Base-by-base conservation (phyloP, 2,329 filamentous ascomycete genomes). In the Fusarium lyarnte region DNA sequence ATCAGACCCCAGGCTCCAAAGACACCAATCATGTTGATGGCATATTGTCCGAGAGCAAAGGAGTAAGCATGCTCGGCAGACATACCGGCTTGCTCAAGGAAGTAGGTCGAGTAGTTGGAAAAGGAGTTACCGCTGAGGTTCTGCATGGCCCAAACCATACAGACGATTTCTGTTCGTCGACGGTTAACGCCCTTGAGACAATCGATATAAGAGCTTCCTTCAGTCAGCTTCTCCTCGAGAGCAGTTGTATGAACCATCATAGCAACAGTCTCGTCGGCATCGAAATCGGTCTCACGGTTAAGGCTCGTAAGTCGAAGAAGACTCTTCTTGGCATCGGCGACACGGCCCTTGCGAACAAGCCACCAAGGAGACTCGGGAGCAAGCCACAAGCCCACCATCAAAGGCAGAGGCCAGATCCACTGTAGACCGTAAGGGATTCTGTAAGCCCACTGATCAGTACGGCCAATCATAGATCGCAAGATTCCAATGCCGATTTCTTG, bases 171-270 rank as follows among this genome's bases (percentile, higher is more conserved):
- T 2, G 94, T 97, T 35, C 94, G 89, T 62, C 94, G 91, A 52
- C 92, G 84, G 79, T 97, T 91, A 12, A 89, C 87, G 8, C 94
- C 94, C 79, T 87, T 91, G 87, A 97, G 95, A 82, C 94, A 97
- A 80, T 97, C 94, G 73, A 88, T 81, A 80, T 96, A 97, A 46
- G 87, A 90, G 9, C 93, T 89, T 45, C 94, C 94, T 5, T 84
- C 83, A 2, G 93, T 94, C 51, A 94, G 91, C 81, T 88, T 87
- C 78, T 93, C 87, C 79, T 97, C 94, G 12, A 97, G 85, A 0
- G 92, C 92, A 2, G 93, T 95, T 1, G 94, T 97, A 78, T 97
- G 93, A 2, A 94, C 90, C 92, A 97, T 97, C 93, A 97, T 97
- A 76, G 93, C 91, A 49, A 97, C 86, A 0, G 93, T 96, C 82